Conservation (phyloP, 208 protist genomes). For the Trypanosoma grayi region DNA sequence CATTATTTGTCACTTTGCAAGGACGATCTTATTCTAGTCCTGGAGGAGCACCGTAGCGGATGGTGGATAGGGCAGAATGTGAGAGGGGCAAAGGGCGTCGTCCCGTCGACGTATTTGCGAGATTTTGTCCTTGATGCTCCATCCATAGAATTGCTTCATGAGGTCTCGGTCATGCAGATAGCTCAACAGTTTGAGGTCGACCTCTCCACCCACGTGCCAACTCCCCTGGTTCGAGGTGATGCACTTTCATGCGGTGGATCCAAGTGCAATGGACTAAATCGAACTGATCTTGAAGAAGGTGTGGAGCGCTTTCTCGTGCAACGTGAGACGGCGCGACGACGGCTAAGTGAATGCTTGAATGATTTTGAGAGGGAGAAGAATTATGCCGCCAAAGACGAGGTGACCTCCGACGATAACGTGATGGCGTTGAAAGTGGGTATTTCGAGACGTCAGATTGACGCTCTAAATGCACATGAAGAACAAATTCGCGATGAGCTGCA, state of each 20-base stretch:
- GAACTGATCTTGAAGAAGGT: slow-evolving; percentile 15
- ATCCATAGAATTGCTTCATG: slow-evolving; percentile 26
- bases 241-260: neutral
- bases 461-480: slow-evolving; percentile 3
- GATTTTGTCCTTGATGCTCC: slow-evolving; percentile 38
- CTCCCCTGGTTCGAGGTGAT: neutral
- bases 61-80: slow-evolving; percentile 75
- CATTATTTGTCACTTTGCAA: slow-evolving; percentile 47
- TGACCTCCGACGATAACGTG: neutral
- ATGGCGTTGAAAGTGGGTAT: neutral
- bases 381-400: neutral
- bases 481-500: neutral
- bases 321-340: slow-evolving; percentile 24
- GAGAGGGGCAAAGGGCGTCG: slow-evolving; percentile 45
- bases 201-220: slow-evolving; percentile 23
- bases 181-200: slow-evolving; percentile 32
- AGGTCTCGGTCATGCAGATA: slow-evolving; percentile 28
- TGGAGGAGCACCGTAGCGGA: slow-evolving; percentile 58
- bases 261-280: neutral
- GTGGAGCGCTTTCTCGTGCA: slow-evolving; percentile 26
- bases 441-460: neutral
- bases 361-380: slow-evolving; percentile 2
- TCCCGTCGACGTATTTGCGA: slow-evolving; percentile 69
- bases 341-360: slow-evolving; percentile 4
- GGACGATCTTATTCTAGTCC: slow-evolving; percentile 51